Percentiles rank a stretch among this genome's conserved stretches.
These are phyloP conservation scores for Carex sylvatica DNA, from an alignment of 202 grass and related monocot species.

Conservation along the genomic window DNA sequence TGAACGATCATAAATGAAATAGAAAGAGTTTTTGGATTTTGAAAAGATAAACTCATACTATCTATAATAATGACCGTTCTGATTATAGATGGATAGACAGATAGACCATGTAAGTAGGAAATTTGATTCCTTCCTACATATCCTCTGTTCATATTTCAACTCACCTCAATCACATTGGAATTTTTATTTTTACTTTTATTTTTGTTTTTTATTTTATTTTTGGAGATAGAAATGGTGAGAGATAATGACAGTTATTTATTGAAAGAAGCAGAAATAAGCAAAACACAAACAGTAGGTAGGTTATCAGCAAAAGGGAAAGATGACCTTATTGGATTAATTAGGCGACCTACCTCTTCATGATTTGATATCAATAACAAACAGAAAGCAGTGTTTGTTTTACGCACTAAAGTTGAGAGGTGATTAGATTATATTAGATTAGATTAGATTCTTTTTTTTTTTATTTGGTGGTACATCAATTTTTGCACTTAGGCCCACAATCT, in stretches of 20 bases:
- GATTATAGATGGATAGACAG: no score
- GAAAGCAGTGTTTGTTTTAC: conserved; percentile 27
- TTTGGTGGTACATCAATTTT: conserved; percentile 14
- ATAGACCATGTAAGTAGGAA: no score
- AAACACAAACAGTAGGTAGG: not conserved
- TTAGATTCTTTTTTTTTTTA: conserved; percentile 1
- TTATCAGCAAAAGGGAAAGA: conserved; percentile 21
- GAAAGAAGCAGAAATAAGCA: not conserved
- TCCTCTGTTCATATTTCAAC: not conserved
- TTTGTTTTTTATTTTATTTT: no score
- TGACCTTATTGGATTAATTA: conserved; percentile 15
- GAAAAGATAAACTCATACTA: no score
- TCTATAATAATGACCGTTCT: no score
- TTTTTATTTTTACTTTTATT: not conserved
- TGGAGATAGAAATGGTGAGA: not conserved
- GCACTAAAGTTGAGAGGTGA: not conserved
- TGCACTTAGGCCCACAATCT: not conserved
- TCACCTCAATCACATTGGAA: not conserved
- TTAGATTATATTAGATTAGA: conserved; percentile 12
- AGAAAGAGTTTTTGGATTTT: no score
- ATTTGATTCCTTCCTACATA: not conserved
- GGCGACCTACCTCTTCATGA: conserved; percentile 28
- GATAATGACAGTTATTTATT: not conserved
- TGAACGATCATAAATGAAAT: no score
- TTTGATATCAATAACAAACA: conserved; percentile 6